Conservation (phyloP, 257 asterid genomes). For the Plantago major region DNA sequence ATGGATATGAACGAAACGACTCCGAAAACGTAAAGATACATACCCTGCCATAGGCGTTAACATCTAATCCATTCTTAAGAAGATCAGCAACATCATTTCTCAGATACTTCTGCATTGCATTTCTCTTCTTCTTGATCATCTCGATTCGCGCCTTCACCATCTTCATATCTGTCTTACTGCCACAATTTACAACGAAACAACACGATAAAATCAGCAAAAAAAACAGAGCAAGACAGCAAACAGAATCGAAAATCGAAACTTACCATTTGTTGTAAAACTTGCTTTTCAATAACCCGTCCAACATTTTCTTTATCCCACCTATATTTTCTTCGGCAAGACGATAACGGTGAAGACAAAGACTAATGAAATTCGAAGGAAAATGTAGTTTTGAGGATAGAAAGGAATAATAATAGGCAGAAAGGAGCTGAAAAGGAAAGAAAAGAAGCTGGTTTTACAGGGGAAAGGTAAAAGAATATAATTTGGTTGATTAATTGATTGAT, state of each 20-base stretch:
- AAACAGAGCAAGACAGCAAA: neutral
- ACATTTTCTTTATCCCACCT: constrained; percentile 33
- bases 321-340: constrained; percentile 10
- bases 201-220: neutral
- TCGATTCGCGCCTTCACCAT: constrained; percentile 56
- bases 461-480: too few species aligned
- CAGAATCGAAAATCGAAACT: constrained; percentile 8
- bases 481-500: too few species aligned
- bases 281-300: constrained; percentile 58
- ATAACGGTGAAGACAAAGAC: constrained; percentile 9
- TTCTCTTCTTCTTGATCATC: constrained; percentile 61
- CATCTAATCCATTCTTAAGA: constrained; percentile 53
- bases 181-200: neutral
- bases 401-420: constrained; percentile 4
- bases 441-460: constrained; percentile 1
- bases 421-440: constrained; percentile 36
- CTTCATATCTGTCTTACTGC: constrained; percentile 69
- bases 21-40: neutral
- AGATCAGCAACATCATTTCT: constrained; percentile 74
- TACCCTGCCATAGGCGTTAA: constrained; percentile 76
- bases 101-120: constrained; percentile 68
- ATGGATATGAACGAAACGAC: too few species aligned
- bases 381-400: too few species aligned
- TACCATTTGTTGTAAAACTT: constrained; percentile 69
- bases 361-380: too few species aligned